Percentiles rank a stretch among this genome's conserved stretches.
phyloP scores from a whole-genome alignment of 257 asterid genomes.

The Plectranthus barbatus region DNA sequence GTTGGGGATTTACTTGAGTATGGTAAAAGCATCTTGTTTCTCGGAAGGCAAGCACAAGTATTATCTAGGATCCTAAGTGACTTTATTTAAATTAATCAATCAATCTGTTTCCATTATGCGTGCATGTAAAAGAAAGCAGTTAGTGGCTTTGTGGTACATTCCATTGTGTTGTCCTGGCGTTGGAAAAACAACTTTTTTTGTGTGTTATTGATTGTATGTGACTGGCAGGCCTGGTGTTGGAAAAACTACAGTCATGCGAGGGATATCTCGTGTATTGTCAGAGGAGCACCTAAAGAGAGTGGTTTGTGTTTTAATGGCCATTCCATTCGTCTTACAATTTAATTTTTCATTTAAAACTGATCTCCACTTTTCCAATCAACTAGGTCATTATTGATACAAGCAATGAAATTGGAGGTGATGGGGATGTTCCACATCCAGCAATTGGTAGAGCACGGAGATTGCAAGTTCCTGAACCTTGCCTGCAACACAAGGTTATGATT shows the following conservation, averaged over 20 bases:
- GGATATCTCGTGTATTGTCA: conserved; percentile 57
- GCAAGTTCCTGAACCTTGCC: conserved; percentile 60
- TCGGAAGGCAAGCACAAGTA: conserved; percentile 56
- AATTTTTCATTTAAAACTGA: neutral
- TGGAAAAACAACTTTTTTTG: neutral
- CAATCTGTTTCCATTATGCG: neutral
- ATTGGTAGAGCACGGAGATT: conserved; percentile 71
- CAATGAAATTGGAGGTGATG: conserved; percentile 80
- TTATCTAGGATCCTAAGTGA: neutral
- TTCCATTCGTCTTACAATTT: neutral
- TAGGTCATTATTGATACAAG: conserved; percentile 80
- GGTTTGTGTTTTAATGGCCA: conserved; percentile 39
- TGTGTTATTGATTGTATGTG: conserved; percentile 10
- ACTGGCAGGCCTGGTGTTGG: conserved; percentile 77
- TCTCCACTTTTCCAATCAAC: conserved; percentile 23
- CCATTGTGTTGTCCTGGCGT: too few relatives aligned
- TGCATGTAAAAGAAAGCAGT: neutral
- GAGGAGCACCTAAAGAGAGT: conserved; percentile 76
- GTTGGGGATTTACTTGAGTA: conserved; percentile 65
- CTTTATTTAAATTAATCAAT: neutral
- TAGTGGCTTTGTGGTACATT: too few relatives aligned
- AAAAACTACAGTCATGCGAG: conserved; percentile 71
- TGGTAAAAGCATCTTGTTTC: conserved; percentile 77
- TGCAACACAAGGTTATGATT: conserved; percentile 71
- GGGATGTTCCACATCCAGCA: conserved; percentile 79